phyloP scores from a whole-genome alignment of 306 rosid genomes.

The Comarum palustre region DNA sequence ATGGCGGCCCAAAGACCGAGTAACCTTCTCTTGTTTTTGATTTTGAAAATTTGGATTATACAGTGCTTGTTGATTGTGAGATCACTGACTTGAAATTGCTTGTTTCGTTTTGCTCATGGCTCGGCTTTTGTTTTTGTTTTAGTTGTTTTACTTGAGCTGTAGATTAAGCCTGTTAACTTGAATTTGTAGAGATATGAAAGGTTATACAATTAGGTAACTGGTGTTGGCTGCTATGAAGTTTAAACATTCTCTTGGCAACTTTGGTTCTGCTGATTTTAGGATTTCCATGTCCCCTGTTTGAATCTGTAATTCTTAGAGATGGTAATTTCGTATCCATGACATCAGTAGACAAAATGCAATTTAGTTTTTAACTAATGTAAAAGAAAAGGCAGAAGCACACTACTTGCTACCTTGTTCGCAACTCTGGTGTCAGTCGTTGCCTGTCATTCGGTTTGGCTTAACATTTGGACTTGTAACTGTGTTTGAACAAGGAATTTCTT shows the following conservation, averaged over 20 bases:
- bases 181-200: background rate
- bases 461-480: background rate
- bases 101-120: background rate
- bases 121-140: background rate
- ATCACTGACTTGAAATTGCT: constrained; percentile 1
- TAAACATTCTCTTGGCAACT: background rate
- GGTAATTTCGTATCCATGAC: background rate
- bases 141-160: background rate
- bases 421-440: background rate
- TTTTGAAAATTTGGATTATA: background rate
- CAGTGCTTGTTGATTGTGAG: background rate
- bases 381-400: background rate
- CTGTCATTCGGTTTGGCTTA: background rate
- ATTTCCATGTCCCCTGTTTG: background rate
- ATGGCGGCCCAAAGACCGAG: constrained; percentile 94
- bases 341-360: background rate
- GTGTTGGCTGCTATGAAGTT: background rate
- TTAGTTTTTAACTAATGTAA: background rate
- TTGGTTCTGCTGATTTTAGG: background rate
- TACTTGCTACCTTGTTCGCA: background rate
- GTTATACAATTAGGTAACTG: background rate
- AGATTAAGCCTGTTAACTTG: background rate
- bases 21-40: constrained; percentile 26
- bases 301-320: too few relatives aligned
- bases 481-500: background rate